A percentile compares a stretch with the other conserved stretches of the same genome.
These are phyloP conservation scores for Talaromyces sp. DNA, from an alignment of 2,329 filamentous ascomycete genomes.

Conservation along the genomic window DNA sequence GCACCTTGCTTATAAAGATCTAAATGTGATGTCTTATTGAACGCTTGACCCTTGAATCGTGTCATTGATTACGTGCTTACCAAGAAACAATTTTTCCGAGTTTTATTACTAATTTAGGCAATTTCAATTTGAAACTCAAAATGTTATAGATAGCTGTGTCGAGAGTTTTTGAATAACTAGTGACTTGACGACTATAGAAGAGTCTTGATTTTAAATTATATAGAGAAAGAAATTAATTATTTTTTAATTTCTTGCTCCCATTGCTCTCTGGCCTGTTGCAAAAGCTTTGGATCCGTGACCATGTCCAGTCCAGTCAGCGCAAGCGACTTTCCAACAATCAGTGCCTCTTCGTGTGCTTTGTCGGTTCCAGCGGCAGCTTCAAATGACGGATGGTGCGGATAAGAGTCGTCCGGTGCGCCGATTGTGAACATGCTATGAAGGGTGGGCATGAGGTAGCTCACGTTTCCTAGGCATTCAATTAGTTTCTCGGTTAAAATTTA, in stretches of 20 bases:
- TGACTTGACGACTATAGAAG: background rate
- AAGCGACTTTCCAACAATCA: constrained; percentile 43
- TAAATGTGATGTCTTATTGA: no score
- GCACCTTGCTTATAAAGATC: no score
- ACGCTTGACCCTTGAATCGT: no score
- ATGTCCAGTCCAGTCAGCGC: constrained; percentile 33
- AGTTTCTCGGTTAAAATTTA: background rate
- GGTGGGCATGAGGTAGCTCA: constrained; percentile 42
- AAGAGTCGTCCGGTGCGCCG: constrained; percentile 28
- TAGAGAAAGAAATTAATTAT: background rate
- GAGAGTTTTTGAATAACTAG: no score
- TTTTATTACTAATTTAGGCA: no score
- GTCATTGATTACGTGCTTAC: no score
- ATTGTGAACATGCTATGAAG: constrained; percentile 47
- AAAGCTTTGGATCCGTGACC: constrained; percentile 19
- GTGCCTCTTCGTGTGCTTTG: constrained; percentile 35
- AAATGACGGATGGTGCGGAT: constrained; percentile 38
- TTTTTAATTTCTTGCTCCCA: constrained; percentile 15
- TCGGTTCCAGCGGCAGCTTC: constrained; percentile 40
- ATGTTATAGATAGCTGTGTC: no score
- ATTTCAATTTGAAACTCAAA: no score
- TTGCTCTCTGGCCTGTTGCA: constrained; percentile 18
- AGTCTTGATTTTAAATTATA: background rate
- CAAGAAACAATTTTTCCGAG: no score
- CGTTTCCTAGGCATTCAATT: constrained; percentile 38